Conservation (phyloP, 2,329 filamentous ascomycete genomes). For the Fusarium sp. region DNA sequence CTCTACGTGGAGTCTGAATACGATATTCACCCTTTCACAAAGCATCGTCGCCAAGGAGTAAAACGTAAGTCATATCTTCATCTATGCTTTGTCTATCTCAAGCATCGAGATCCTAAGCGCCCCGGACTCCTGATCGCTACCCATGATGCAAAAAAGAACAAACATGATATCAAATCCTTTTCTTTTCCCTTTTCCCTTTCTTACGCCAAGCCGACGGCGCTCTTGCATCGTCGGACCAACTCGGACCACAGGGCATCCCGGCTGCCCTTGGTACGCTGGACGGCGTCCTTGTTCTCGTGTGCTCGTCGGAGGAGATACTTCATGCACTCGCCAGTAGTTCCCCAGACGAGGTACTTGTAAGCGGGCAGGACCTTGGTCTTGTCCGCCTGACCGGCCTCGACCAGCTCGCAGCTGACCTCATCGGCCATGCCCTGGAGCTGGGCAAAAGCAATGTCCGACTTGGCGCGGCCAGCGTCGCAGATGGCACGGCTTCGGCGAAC, state of each 20-base stretch:
- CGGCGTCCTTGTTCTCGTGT: slow-evolving; percentile 80
- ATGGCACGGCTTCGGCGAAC: slow-evolving; percentile 69
- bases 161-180: slow-evolving; percentile 38
- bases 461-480: slow-evolving; percentile 58
- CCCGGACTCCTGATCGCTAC: slow-evolving; percentile 46
- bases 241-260: slow-evolving; percentile 73
- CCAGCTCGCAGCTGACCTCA: slow-evolving; percentile 79
- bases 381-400: slow-evolving; percentile 51
- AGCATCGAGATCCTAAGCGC: slow-evolving; percentile 40
- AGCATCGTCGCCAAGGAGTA: slow-evolving; percentile 22
- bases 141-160: slow-evolving; percentile 45
- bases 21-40: background rate
- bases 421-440: slow-evolving; percentile 97
- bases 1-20: slow-evolving; percentile 58
- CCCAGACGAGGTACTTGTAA: slow-evolving; percentile 79
- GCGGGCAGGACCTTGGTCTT: slow-evolving; percentile 62
- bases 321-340: slow-evolving; percentile 82
- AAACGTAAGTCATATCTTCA: slow-evolving; percentile 46
- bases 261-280: slow-evolving; percentile 71
- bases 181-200: slow-evolving; percentile 9
- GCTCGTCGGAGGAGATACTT: slow-evolving; percentile 76
- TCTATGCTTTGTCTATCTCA: slow-evolving; percentile 43
- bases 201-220: slow-evolving; percentile 52
- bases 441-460: slow-evolving; percentile 59
- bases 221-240: slow-evolving; percentile 66